Conservation (phyloP, 768 basidiomycete genomes). For the Phlegmacium glaucopus region DNA sequence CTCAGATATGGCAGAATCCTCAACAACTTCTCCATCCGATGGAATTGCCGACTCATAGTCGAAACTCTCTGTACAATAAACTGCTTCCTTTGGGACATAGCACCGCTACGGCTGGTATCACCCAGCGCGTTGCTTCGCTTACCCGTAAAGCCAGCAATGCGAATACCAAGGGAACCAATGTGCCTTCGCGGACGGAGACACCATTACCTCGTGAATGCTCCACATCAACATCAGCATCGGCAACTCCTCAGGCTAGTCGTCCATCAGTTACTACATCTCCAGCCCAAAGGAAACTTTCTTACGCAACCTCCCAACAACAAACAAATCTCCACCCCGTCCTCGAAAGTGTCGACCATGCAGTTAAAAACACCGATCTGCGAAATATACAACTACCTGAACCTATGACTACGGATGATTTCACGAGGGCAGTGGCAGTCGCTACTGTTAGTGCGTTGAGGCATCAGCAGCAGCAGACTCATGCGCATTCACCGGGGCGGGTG, state of each 20-base stretch:
- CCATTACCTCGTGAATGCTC: slow-evolving; percentile 32
- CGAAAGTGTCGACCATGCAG: slow-evolving; percentile 75
- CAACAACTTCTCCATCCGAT: slow-evolving; percentile 71
- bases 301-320: slow-evolving; percentile 40
- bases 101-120: slow-evolving; percentile 4
- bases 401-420: slow-evolving; percentile 85
- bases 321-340: slow-evolving; percentile 57
- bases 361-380: slow-evolving; percentile 55
- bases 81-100: slow-evolving; percentile 34
- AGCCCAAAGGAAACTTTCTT: slow-evolving; percentile 50
- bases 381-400: slow-evolving; percentile 56
- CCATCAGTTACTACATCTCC: slow-evolving; percentile 37
- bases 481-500: slow-evolving; percentile 43
- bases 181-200: slow-evolving; percentile 36
- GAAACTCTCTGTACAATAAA: slow-evolving; percentile 66
- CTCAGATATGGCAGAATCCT: slow-evolving; percentile 99
- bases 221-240: slow-evolving; percentile 11
- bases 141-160: slow-evolving; percentile 46
- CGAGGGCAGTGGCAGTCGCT: slow-evolving; percentile 89
- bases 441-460: slow-evolving; percentile 92
- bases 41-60: slow-evolving; percentile 54
- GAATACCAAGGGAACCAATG: slow-evolving; percentile 25
- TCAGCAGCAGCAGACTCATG: slow-evolving; percentile 69
- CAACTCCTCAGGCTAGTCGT: no score
- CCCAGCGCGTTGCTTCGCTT: slow-evolving; percentile 29